Conservation (phyloP, 2,329 filamentous ascomycete species). For the Monilinia polystroma region DNA sequence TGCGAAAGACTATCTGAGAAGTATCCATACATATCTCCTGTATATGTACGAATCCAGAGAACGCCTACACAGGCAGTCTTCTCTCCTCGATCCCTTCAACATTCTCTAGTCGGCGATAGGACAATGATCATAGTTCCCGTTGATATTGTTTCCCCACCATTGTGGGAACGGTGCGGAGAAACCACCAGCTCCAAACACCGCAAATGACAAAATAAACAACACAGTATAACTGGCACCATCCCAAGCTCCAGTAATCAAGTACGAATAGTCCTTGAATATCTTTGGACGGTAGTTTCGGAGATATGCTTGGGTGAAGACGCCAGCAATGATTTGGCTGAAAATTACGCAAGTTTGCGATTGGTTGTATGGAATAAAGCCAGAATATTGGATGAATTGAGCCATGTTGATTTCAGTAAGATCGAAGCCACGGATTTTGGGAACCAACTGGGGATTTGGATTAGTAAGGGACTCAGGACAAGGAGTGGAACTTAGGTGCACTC, state of each 20-base stretch:
- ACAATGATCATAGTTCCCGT: conserved; percentile 36
- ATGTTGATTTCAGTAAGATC: conserved; percentile 49
- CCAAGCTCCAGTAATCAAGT: conserved; percentile 44
- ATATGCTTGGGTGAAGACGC: conserved; percentile 46
- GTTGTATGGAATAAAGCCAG: conserved; percentile 56
- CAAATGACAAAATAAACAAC: conserved; percentile 46
- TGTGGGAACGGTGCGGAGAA: conserved; percentile 40
- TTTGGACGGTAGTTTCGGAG: conserved; percentile 42
- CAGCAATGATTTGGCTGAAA: conserved; percentile 47
- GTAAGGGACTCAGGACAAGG: not conserved
- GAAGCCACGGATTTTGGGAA: conserved; percentile 48
- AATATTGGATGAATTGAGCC: conserved; percentile 54
- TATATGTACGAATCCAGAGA: not conserved
- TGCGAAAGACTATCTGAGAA: not conserved
- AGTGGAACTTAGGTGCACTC: conserved; percentile 27
- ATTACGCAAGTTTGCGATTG: conserved; percentile 55
- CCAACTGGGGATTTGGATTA: conserved; percentile 42
- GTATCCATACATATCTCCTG: not conserved
- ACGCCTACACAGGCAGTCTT: not conserved
- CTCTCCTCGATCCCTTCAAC: not conserved
- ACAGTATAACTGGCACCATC: conserved; percentile 45
- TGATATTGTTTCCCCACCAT: conserved; percentile 27
- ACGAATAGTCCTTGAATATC: conserved; percentile 46
- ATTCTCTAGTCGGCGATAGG: conserved; percentile 22
- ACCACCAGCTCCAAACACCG: conserved; percentile 47